These are phyloP conservation scores for Martensiomyces pterosporus DNA, from an alignment of 192 early-diverging fungal genomes.

Conservation along the genomic window DNA sequence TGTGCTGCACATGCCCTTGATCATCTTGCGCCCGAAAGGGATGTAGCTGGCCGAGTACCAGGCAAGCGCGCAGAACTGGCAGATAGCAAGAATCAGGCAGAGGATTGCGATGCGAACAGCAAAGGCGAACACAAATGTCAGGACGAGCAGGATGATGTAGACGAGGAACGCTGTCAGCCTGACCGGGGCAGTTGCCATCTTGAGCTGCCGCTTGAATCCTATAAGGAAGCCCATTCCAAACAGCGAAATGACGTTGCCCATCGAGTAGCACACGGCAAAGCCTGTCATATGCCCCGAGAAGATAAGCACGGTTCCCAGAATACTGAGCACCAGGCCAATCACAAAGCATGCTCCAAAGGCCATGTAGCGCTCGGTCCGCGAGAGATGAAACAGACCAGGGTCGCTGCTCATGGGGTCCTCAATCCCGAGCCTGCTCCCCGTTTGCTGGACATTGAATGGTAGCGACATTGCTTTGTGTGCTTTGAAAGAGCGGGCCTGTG, in stretches of 20 bases:
- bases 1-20: slow-evolving; percentile 55
- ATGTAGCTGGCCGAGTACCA: slow-evolving; percentile 89
- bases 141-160: slow-evolving; percentile 62
- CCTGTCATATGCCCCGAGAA: slow-evolving; percentile 58
- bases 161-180: slow-evolving; percentile 72
- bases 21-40: slow-evolving; percentile 77
- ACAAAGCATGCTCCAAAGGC: slow-evolving; percentile 64
- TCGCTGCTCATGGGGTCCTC: slow-evolving; percentile 45
- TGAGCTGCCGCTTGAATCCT: slow-evolving; percentile 81
- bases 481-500: too few species aligned
- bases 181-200: slow-evolving; percentile 74
- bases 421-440: slow-evolving; percentile 14
- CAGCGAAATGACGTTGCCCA: slow-evolving; percentile 86
- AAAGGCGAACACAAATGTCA: slow-evolving; percentile 75
- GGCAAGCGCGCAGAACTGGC: slow-evolving; percentile 87
- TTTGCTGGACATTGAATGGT: slow-evolving; percentile 36
- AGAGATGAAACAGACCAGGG: slow-evolving; percentile 42
- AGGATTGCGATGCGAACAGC: slow-evolving; percentile 59
- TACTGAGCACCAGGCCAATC: slow-evolving; percentile 71
- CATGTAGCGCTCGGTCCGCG: slow-evolving; percentile 42
- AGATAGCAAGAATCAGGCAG: slow-evolving; percentile 73
- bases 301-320: slow-evolving; percentile 60
- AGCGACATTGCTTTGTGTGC: too few species aligned
- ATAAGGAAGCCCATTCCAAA: slow-evolving; percentile 86
- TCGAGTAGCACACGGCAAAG: slow-evolving; percentile 88